A percentile compares a stretch with the other conserved stretches of the same genome.
These are phyloP conservation scores for Ampelomyces quisqualis DNA, from an alignment of 2,329 filamentous ascomycete species.

Conservation along the genomic window DNA sequence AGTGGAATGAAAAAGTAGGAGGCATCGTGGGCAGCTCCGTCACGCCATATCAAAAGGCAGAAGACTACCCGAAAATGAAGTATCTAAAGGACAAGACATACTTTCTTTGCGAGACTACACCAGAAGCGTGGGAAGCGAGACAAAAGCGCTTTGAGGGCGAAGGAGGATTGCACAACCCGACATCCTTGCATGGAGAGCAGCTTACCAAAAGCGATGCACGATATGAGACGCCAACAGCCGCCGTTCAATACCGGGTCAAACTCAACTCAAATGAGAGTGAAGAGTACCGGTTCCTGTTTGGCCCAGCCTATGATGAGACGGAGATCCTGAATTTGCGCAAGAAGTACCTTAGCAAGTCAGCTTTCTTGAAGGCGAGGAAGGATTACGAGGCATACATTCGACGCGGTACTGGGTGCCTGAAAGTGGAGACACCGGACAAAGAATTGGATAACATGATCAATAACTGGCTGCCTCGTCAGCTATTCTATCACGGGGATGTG, in stretches of 20 bases:
- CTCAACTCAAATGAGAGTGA: constrained; percentile 46
- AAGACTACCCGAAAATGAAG: constrained; percentile 61
- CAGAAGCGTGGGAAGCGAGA: constrained; percentile 56
- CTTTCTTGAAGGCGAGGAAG: constrained; percentile 49
- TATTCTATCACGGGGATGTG: constrained; percentile 61
- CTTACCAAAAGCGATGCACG: constrained; percentile 53
- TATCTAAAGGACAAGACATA: constrained; percentile 59
- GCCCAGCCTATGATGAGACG: constrained; percentile 55
- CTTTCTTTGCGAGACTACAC: constrained; percentile 56
- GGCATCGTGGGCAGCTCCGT: constrained; percentile 56
- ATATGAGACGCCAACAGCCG: constrained; percentile 58
- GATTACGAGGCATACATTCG: constrained; percentile 56
- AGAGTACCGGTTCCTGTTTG: constrained; percentile 58
- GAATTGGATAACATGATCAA: constrained; percentile 60
- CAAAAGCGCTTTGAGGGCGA: constrained; percentile 59
- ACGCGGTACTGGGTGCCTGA: constrained; percentile 53
- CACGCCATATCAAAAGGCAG: constrained; percentile 59
- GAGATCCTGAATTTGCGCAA: constrained; percentile 51
- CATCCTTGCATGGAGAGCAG: constrained; percentile 44
- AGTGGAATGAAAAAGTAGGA: constrained; percentile 52
- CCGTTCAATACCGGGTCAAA: constrained; percentile 54
- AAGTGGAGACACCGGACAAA: constrained; percentile 57
- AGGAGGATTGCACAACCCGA: constrained; percentile 56
- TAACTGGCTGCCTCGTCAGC: constrained; percentile 60
- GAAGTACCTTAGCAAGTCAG: constrained; percentile 54